Conservation (phyloP, 106 monocot species). For the Apostasia ramifera region DNA sequence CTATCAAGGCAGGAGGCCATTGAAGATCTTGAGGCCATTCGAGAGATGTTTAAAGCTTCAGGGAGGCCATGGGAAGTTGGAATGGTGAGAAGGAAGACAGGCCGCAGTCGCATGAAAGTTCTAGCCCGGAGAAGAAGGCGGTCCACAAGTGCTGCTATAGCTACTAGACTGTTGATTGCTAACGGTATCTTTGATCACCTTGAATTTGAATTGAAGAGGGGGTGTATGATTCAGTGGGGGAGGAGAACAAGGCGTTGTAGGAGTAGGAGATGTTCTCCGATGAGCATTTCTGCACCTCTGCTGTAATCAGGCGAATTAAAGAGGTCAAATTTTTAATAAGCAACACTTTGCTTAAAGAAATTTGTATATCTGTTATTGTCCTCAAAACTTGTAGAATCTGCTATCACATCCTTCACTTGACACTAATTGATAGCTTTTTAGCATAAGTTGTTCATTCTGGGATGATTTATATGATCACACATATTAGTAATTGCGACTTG, state of each 20-base stretch:
- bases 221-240: constrained; percentile 40
- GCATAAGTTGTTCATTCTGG: too few species aligned
- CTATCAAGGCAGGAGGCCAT: constrained; percentile 62
- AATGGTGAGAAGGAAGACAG: constrained; percentile 16
- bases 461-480: too few species aligned
- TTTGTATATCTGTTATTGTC: too few species aligned
- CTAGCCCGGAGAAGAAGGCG: constrained; percentile 5
- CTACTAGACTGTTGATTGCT: background rate
- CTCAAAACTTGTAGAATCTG: too few species aligned
- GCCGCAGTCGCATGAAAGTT: background rate
- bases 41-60: constrained; percentile 35
- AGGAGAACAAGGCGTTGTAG: constrained; percentile 43
- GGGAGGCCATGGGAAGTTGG: constrained; percentile 25
- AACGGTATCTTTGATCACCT: background rate
- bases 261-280: constrained; percentile 30
- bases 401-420: too few species aligned
- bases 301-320: background rate
- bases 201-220: constrained; percentile 18
- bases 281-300: constrained; percentile 11
- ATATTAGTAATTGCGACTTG: too few species aligned
- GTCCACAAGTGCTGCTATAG: background rate
- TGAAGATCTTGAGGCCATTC: constrained; percentile 58
- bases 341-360: too few species aligned
- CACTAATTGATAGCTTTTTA: too few species aligned
- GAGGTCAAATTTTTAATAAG: too few species aligned